Base-by-base conservation (phyloP, 345 rosid species). In the Eucalyptus microcorys region DNA sequence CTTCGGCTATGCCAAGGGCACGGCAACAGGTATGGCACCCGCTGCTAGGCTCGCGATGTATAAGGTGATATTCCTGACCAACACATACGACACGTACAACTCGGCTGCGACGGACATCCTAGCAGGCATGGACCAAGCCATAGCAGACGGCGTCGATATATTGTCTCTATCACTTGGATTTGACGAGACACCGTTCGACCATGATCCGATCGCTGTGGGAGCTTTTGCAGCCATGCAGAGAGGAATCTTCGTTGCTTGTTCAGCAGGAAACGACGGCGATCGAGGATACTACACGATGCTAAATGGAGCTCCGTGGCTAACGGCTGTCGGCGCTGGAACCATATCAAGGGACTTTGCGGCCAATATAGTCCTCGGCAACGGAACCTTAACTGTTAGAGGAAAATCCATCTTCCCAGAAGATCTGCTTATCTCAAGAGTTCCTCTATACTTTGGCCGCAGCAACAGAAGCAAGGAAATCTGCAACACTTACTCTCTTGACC, bases 41-140 rank as follows among this genome's bases (percentile, higher is more conserved):
- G 49, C 87, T 50, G 94, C 95, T 30, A 93, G 95, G 91, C 89
- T 95, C n/a, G 95, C 95, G 14, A 90, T 94, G 94, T 94, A 95
- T 76, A 94, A 95, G 71, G 95, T 93, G 26, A 2, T 88, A 5
- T 95, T 93, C 88, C 86, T 34, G 16, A 17, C 24, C 26, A 42
- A 80, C 53, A 87, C 47, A 30, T 89, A 76, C 30, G 47, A 80
- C 53, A 87, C 47, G 34, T 89, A 76, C 30, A 88, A 90, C 17
- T 90, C 93, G 43, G 94, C 93, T 21, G 94, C 91, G 5, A 89
- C 90, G 5, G 94, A 94, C 89, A 90, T 86, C 21, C 89, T 94
- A 76, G 96, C 95, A 8, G 94, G 93, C 49, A 84, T 94, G 93
- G 94, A 94, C 89, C 95, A 93, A 87, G 95, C 95, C 22, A 91